Evolutionary conservation across 805 yeast species (phyloP).

Genomic region (Saturnispora diversa): DNA sequence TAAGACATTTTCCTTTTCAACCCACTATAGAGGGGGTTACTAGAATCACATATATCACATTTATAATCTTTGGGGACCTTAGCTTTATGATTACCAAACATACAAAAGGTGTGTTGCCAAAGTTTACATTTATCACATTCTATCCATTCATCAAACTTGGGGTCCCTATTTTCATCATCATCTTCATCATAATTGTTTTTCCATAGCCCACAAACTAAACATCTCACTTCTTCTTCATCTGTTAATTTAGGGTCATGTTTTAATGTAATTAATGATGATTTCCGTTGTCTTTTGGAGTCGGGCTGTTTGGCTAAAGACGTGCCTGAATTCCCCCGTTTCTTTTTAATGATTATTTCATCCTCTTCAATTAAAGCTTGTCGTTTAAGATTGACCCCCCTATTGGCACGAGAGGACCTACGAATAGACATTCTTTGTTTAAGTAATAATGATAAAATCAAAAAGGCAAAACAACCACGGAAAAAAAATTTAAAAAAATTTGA

Average conservation of each 20-base stretch:
- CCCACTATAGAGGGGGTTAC: constrained; percentile 26
- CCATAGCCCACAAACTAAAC: constrained; percentile 55
- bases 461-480: too few relatives aligned
- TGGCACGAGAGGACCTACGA: too few relatives aligned
- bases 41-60: constrained; percentile 49
- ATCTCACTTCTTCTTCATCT: constrained; percentile 39
- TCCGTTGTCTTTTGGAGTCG: too few relatives aligned
- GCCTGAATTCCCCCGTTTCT: too few relatives aligned
- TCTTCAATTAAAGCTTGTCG: too few relatives aligned
- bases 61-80: constrained; percentile 40
- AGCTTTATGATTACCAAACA: constrained; percentile 38
- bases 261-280: constrained; percentile 1
- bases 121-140: constrained; percentile 59
- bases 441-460: too few relatives aligned
- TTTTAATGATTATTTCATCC: too few relatives aligned
- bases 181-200: constrained; percentile 52
- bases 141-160: constrained; percentile 44
- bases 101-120: constrained; percentile 66
- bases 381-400: too few relatives aligned
- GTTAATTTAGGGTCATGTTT: constrained; percentile 21
- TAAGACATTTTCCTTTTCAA: constrained; percentile 28
- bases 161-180: constrained; percentile 31
- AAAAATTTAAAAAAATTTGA: too few relatives aligned
- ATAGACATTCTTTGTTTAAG: too few relatives aligned
- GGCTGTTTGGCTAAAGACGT: too few relatives aligned